phyloP scores from a whole-genome alignment of 495 filamentous ascomycete species.

The Neurospora africana region DNA sequence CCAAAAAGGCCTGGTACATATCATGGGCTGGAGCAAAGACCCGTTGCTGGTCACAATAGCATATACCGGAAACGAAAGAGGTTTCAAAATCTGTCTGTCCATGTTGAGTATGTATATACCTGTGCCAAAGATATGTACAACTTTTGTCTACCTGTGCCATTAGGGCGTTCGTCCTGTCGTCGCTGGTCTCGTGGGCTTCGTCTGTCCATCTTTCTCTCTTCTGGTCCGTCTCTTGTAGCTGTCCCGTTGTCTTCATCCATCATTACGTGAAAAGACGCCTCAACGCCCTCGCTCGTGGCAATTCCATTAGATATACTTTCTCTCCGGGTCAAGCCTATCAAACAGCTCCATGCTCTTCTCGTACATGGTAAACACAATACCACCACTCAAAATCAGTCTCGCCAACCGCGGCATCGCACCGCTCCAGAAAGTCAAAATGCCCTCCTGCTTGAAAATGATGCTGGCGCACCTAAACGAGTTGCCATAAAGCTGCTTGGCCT shows the following conservation, averaged over 20 bases:
- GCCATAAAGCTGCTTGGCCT: constrained; percentile 71
- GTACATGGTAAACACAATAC: constrained; percentile 98
- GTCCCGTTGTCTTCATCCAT: not conserved
- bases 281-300: not conserved
- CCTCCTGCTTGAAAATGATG: constrained; percentile 80
- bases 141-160: not conserved
- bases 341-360: constrained; percentile 93
- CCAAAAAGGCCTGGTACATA: not conserved
- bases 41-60: not conserved
- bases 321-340: constrained; percentile 71
- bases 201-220: not conserved
- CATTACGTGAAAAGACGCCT: not conserved
- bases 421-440: constrained; percentile 84
- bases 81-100: not conserved
- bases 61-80: no score
- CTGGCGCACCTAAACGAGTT: constrained; percentile 82
- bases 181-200: not conserved
- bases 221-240: not conserved
- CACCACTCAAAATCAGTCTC: constrained; percentile 78
- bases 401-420: constrained; percentile 80
- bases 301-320: constrained; percentile 58
- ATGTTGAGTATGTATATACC: not conserved
- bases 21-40: not conserved
- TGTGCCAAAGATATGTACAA: not conserved
- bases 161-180: not conserved